Evolutionary conservation across 2,329 filamentous ascomycete genomes (phyloP).

Genomic region (Purpureocillium takamizusanense): DNA sequence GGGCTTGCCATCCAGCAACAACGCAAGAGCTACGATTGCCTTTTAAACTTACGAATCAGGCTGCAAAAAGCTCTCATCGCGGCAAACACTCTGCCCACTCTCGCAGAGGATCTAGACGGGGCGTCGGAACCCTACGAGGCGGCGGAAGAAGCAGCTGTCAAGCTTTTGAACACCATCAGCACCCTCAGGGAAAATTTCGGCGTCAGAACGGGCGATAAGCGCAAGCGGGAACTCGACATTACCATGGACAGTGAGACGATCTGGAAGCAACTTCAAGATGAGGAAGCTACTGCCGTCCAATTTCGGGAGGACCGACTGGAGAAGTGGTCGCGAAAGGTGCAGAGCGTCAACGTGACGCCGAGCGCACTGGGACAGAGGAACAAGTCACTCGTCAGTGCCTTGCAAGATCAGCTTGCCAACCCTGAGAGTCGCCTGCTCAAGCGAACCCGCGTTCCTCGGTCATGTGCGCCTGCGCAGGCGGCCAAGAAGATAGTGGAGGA

Average conservation of each 20-base stretch:
- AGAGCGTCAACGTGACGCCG: slow-evolving; percentile 33
- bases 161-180: slow-evolving; percentile 75
- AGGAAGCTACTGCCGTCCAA: slow-evolving; percentile 50
- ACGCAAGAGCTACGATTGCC: slow-evolving; percentile 74
- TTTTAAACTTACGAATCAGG: slow-evolving; percentile 85
- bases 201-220: slow-evolving; percentile 49
- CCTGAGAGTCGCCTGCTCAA: slow-evolving; percentile 56
- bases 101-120: slow-evolving; percentile 28
- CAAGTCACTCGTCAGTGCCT: slow-evolving; percentile 49
- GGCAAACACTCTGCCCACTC: slow-evolving; percentile 59
- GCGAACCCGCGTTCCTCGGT: slow-evolving; percentile 62
- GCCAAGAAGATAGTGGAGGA: slow-evolving; percentile 49
- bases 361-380: slow-evolving; percentile 18
- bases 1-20: slow-evolving; percentile 81
- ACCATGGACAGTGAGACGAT: slow-evolving; percentile 55
- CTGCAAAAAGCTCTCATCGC: slow-evolving; percentile 84
- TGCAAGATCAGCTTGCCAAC: slow-evolving; percentile 59
- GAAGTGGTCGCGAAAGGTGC: slow-evolving; percentile 76
- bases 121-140: slow-evolving; percentile 53
- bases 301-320: slow-evolving; percentile 67
- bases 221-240: slow-evolving; percentile 43
- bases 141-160: slow-evolving; percentile 77
- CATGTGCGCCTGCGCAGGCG: slow-evolving; percentile 65
- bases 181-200: slow-evolving; percentile 55
- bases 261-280: slow-evolving; percentile 60